Evolutionary conservation across 805 yeast genomes (phyloP), one percentile per base, ranked within the genome.

Genomic region (Myxozyma neotropica): DNA sequence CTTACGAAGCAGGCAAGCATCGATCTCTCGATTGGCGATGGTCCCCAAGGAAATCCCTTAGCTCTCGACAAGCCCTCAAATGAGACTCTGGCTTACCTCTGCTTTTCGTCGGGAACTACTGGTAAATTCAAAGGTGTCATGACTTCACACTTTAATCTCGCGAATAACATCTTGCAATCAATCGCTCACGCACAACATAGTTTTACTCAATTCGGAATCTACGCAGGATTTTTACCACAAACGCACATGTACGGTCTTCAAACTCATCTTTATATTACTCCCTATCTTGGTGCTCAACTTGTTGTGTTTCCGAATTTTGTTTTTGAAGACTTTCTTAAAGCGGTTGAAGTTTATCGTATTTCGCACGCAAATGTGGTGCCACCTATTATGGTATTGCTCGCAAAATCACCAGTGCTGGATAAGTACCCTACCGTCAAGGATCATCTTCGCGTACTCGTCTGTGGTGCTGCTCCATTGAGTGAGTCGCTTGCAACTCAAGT

Each of bases 41-140:
- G 55, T 1, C 33, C 33, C 12, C 40, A 6, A 6, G 63, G 63
- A 8, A 50, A 54, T 38, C 59, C 59, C 23, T 38, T 46, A 7
- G 52, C 55, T 21, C 56, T 59, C 17, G 29, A 42, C 10, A 23
- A 31, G 5, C 47, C 63, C 1, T 36, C 63, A 7, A n/a, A n/a
- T 4, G 47, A 55, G 19, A 49, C 57, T n/a, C 27, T 63, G 24
- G 72, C 72, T 19, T 70, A 68, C 49, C 63, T 68, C 33, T 67
- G 71, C 56, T 70, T 65, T 57, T 65, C 71, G 15, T 67, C 70
- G 7, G 72, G 72, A 12, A 72, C 76, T 21, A 70, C 74, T n/a
- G 92, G 94, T 57, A 81, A 85, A 44, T 89, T 93, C 62, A 88
- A 88, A 75, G 93, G 93, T 68, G 93, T 86, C 26, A 82, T 84